Conservation (phyloP, 768 basidiomycete genomes). For the Amanita fuliginea region DNA sequence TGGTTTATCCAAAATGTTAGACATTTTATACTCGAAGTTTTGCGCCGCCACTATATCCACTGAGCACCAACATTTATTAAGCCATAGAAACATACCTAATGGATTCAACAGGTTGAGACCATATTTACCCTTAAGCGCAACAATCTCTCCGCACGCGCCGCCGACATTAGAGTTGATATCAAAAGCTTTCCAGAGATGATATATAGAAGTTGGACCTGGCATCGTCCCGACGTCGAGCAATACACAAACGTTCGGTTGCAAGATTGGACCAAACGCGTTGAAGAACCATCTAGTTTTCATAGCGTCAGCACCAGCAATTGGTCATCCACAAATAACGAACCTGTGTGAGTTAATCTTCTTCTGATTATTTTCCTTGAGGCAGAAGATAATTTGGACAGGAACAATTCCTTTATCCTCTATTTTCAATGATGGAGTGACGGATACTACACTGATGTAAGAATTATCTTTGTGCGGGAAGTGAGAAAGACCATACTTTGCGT, state of each 20-base stretch:
- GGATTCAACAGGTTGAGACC: slow-evolving; percentile 76
- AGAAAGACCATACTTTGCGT: slow-evolving; percentile 57
- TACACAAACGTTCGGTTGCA: slow-evolving; percentile 88
- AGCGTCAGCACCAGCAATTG: no score
- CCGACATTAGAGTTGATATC: slow-evolving; percentile 87
- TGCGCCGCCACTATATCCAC: slow-evolving; percentile 62
- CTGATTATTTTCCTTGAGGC: slow-evolving; percentile 85
- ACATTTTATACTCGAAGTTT: slow-evolving; percentile 94
- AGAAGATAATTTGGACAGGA: slow-evolving; percentile 90
- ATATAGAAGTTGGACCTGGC: slow-evolving; percentile 82
- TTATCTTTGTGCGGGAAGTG: not conserved
- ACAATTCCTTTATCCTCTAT: slow-evolving; percentile 74
- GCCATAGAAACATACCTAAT: slow-evolving; percentile 20
- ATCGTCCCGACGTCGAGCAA: slow-evolving; percentile 76
- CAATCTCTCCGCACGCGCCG: slow-evolving; percentile 94
- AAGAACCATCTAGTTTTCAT: slow-evolving; percentile 69
- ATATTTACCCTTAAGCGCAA: slow-evolving; percentile 81
- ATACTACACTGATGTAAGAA: slow-evolving; percentile 36
- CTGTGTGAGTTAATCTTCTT: slow-evolving; percentile 91
- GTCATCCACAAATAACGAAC: not conserved
- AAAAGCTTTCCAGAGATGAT: slow-evolving; percentile 93
- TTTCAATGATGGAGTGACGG: slow-evolving; percentile 71
- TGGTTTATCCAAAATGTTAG: slow-evolving; percentile 88
- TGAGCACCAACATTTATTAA: not conserved
- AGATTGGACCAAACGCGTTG: slow-evolving; percentile 74